These are phyloP conservation scores for Hagleromyces aurorensis DNA, from an alignment of 805 yeast species.

Conservation along the genomic window DNA sequence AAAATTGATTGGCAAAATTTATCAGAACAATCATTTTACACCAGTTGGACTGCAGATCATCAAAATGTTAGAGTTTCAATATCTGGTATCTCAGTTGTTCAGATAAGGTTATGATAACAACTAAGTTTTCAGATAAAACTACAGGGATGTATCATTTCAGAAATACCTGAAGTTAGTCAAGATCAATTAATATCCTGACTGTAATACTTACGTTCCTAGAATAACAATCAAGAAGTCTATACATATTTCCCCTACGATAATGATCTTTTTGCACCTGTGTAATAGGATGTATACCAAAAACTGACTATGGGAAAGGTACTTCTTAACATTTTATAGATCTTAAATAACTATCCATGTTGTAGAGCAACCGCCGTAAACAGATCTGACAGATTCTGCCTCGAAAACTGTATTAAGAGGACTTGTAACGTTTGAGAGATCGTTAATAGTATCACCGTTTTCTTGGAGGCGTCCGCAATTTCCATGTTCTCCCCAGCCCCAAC, in stretches of 20 bases:
- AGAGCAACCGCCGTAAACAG: constrained; percentile 26
- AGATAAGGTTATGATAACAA: no score
- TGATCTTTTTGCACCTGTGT: no score
- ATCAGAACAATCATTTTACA: no score
- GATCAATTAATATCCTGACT: no score
- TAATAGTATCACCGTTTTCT: constrained; percentile 5
- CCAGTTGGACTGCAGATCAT: no score
- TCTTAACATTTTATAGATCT: constrained; percentile 45
- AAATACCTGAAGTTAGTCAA: no score
- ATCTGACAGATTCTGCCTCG: not conserved
- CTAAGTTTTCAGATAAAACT: no score
- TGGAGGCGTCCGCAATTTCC: constrained; percentile 72
- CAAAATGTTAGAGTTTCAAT: no score
- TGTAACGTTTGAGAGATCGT: constrained; percentile 21
- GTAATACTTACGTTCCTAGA: constrained; percentile 23
- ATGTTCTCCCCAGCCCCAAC: constrained; percentile 99
- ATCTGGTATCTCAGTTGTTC: no score
- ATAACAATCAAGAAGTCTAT: constrained; percentile 50
- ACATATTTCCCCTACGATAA: constrained; percentile 77
- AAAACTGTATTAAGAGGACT: constrained; percentile 18
- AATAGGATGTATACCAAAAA: constrained; percentile 33
- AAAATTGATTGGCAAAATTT: no score
- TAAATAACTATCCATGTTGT: constrained; percentile 27
- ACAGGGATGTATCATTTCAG: no score
- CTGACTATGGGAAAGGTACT: constrained; percentile 77